phyloP scores from a whole-genome alignment of 805 yeast genomes.

The Aciculoconidium aculeatum region DNA sequence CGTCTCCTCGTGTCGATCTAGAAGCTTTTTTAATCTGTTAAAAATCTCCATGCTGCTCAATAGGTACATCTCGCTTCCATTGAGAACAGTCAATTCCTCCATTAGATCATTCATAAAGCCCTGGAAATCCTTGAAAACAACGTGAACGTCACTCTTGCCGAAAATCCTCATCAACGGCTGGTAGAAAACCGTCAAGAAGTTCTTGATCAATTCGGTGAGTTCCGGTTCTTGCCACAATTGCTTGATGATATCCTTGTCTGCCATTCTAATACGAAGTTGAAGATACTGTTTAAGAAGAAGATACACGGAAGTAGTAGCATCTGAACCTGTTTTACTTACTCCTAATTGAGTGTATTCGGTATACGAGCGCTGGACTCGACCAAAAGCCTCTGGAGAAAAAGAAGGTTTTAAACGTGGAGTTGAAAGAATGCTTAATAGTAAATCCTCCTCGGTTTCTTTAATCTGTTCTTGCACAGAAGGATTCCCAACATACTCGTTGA shows the following conservation, averaged over 20 bases:
- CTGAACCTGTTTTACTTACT: no score
- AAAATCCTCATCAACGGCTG: slow-evolving; percentile 36
- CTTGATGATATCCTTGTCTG: slow-evolving; percentile 70
- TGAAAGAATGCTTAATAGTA: slow-evolving; percentile 19
- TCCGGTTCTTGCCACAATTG: slow-evolving; percentile 84
- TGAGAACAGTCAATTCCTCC: slow-evolving; percentile 55
- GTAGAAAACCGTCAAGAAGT: slow-evolving; percentile 47
- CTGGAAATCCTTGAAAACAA: slow-evolving; percentile 33
- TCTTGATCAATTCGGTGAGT: slow-evolving; percentile 67
- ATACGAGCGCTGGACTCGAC: slow-evolving; percentile 13
- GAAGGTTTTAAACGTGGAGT: slow-evolving; percentile 15
- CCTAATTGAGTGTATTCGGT: slow-evolving; percentile 26
- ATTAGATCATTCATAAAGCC: slow-evolving; percentile 48
- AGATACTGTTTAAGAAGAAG: slow-evolving; percentile 55
- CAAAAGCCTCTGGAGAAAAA: slow-evolving; percentile 1
- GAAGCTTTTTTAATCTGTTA: slow-evolving; percentile 55
- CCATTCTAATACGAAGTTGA: slow-evolving; percentile 56
- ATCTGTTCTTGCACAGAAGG: slow-evolving; percentile 11
- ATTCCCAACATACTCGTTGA: slow-evolving; percentile 19
- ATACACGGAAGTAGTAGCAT: no score
- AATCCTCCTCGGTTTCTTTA: slow-evolving; percentile 15
- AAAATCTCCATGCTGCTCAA: slow-evolving; percentile 55
- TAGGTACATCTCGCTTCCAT: slow-evolving; percentile 49
- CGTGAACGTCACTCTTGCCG: slow-evolving; percentile 32
- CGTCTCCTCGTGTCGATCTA: slow-evolving; percentile 66